Percentiles rank a stretch among this genome's conserved stretches.
These are phyloP conservation scores for Austroboletus eburneus DNA, from an alignment of 768 basidiomycete species.

Conservation along the genomic window DNA sequence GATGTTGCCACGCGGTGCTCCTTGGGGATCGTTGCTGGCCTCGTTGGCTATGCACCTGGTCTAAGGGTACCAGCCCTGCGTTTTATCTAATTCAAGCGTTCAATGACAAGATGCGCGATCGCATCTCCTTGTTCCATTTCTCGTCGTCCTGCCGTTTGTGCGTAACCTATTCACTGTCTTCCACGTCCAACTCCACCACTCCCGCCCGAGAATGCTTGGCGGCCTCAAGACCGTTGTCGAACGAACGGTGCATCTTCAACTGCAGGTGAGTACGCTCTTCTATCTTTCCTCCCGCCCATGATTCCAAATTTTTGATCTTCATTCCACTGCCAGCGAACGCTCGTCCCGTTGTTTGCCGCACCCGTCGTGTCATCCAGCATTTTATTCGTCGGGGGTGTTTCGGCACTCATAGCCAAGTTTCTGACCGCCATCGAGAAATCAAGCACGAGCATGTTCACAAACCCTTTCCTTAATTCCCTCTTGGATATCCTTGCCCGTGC, in stretches of 20 bases:
- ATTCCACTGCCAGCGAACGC: no score
- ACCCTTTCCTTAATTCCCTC: slow-evolving; percentile 4
- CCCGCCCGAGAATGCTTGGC: neutral
- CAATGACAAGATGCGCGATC: no score
- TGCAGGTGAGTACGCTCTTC: slow-evolving; percentile 7
- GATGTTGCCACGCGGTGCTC: slow-evolving; percentile 2
- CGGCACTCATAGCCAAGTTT: slow-evolving; percentile 5
- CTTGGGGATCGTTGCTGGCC: no score
- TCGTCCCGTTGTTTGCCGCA: slow-evolving; percentile 4
- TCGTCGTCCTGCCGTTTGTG: no score
- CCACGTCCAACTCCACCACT: neutral
- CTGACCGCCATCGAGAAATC: slow-evolving; percentile 3
- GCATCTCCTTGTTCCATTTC: no score
- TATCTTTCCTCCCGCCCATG: neutral
- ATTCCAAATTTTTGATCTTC: no score
- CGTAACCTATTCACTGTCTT: neutral
- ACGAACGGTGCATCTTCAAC: slow-evolving; percentile 2
- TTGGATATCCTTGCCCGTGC: slow-evolving; percentile 10
- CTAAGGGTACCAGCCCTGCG: no score
- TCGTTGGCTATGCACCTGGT: no score
- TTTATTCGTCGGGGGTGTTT: slow-evolving; percentile 1
- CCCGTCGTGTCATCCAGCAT: slow-evolving; percentile 11
- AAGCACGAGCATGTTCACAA: neutral
- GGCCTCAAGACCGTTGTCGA: slow-evolving; percentile 11
- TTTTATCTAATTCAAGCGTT: no score